Conservation (phyloP, 768 basidiomycete genomes). For the Mycena haematopus region DNA sequence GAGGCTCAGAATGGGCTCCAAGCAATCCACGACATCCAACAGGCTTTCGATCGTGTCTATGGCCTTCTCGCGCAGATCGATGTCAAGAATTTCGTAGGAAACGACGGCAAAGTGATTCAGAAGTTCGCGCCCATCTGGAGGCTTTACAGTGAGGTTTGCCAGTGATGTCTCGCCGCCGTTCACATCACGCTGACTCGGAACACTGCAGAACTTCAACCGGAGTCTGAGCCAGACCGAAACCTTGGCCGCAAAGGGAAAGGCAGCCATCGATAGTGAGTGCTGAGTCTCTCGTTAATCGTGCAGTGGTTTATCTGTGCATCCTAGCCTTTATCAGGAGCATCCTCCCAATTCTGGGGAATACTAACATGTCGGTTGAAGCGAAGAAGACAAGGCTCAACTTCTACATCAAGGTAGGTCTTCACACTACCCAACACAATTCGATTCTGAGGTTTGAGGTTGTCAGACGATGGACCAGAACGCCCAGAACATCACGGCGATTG, state of each 20-base stretch:
- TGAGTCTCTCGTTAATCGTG: neutral
- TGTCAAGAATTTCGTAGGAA: neutral
- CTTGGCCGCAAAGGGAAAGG: neutral
- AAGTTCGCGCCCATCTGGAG: neutral
- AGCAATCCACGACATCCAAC: neutral
- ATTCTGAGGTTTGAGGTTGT: too few species aligned
- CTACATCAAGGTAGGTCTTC: neutral
- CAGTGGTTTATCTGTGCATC: neutral
- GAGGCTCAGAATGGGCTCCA: neutral
- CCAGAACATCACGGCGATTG: neutral
- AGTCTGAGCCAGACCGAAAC: neutral
- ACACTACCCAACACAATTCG: too few species aligned
- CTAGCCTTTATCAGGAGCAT: neutral
- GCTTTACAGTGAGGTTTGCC: neutral
- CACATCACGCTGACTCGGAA: neutral
- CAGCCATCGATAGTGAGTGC: neutral
- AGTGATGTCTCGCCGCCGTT: neutral
- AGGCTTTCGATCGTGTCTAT: neutral
- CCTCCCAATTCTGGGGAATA: neutral
- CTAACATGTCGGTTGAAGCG: neutral
- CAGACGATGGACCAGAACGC: neutral
- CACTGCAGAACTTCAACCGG: neutral
- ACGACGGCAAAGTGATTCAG: too few species aligned
- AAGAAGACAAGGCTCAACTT: too few species aligned
- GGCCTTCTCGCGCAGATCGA: neutral